These are phyloP conservation scores for Incumbomyces lentus DNA, from an alignment of 2,329 filamentous ascomycete genomes.

Conservation along the genomic window DNA sequence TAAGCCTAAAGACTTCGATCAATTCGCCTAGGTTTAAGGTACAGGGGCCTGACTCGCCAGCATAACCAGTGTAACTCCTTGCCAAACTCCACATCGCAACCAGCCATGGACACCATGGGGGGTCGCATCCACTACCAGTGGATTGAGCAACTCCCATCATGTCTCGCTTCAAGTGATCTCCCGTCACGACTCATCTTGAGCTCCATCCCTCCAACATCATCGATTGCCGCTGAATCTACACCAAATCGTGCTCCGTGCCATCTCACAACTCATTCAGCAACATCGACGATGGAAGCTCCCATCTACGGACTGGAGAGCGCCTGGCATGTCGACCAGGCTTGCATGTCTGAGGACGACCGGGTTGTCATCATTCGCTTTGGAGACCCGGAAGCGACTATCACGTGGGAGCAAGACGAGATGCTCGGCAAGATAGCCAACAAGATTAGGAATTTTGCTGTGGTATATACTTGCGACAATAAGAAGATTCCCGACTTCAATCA, in stretches of 20 bases:
- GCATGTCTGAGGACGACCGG: slow-evolving; percentile 80
- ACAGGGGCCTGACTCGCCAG: no score
- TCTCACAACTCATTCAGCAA: slow-evolving; percentile 33
- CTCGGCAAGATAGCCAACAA: slow-evolving; percentile 88
- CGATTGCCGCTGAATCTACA: background rate
- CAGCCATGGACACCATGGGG: no score
- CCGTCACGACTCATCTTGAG: no score
- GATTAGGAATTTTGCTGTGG: slow-evolving; percentile 85
- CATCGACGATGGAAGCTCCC: slow-evolving; percentile 9
- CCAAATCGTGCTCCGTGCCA: background rate
- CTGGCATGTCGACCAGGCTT: slow-evolving; percentile 98
- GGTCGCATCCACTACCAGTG: no score
- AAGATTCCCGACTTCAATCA: slow-evolving; percentile 86
- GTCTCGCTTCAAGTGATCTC: no score
- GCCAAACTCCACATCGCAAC: no score
- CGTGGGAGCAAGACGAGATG: slow-evolving; percentile 79
- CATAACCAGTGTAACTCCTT: no score
- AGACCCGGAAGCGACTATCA: slow-evolving; percentile 59
- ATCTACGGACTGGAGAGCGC: slow-evolving; percentile 82
- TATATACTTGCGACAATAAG: slow-evolving; percentile 91
- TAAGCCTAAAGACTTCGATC: no score
- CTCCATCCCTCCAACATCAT: background rate
- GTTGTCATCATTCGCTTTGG: slow-evolving; percentile 91
- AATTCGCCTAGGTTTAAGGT: no score
- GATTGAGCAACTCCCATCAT: no score